phyloP scores from a whole-genome alignment of 192 early-diverging fungal genomes.

The Haplosporangium gracile region DNA sequence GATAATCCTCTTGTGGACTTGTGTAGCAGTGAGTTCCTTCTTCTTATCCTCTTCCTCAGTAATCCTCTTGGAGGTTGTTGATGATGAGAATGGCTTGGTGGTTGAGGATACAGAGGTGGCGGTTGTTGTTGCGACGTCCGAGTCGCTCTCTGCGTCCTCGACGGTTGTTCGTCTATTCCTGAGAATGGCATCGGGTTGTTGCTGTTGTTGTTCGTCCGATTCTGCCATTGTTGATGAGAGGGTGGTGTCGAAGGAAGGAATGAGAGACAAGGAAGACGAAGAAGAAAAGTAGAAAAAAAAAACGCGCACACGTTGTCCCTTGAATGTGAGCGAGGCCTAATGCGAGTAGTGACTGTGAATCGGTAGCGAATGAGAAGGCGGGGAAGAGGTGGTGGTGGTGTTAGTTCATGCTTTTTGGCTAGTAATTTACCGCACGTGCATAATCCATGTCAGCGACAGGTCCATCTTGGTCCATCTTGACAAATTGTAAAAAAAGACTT shows the following conservation, averaged over 20 bases:
- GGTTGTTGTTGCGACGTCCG: slow-evolving; percentile 36
- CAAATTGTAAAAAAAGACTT: neutral
- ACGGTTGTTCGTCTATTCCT: slow-evolving; percentile 50
- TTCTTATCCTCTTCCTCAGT: slow-evolving; percentile 27
- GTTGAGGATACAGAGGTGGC: slow-evolving; percentile 31
- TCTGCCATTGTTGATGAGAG: slow-evolving; percentile 14
- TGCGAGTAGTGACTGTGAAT: neutral
- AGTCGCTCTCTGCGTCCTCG: slow-evolving; percentile 43
- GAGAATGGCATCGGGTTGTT: slow-evolving; percentile 5
- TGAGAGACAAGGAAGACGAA: slow-evolving; percentile 4
- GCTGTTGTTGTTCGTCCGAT: slow-evolving; percentile 7
- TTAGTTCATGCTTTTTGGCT: neutral
- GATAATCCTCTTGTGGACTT: neutral
- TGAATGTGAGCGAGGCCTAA: neutral
- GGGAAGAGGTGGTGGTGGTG: neutral
- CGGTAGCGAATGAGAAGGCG: neutral
- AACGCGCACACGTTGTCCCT: neutral
- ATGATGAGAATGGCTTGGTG: neutral
- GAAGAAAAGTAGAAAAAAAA: neutral
- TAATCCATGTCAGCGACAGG: neutral
- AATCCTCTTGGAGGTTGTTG: slow-evolving; percentile 18
- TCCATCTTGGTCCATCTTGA: neutral
- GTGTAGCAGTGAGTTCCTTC: neutral
- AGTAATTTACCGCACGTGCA: neutral
- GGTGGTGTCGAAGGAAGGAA: neutral